Base-by-base conservation (phyloP, 1,284 basidiomycete species). In the Anthracocystis panici-leucophaei region DNA sequence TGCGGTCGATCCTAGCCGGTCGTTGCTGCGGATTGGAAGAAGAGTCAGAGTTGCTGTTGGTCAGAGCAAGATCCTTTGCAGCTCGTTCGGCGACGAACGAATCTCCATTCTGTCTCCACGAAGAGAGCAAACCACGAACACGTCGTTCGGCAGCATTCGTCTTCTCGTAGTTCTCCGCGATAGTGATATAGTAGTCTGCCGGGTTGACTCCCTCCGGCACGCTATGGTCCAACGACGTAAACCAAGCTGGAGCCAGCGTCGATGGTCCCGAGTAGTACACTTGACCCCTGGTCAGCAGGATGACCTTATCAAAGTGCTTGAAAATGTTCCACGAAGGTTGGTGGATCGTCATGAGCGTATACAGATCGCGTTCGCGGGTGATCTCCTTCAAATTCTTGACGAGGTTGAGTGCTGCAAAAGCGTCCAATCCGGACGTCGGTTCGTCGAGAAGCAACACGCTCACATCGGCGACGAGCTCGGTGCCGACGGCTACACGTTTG, bases 261-360 rank as follows among this genome's bases (percentile, higher is more conserved):
- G 79, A 78, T 6, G 68, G 56, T 16, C 79, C 79, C 27, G 74
- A 67, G 60, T 73, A 81, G 49, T 79, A 56, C 11, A 62, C 59
- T 49, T 66, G 67, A 14, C 79, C 79, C 7, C 57, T 64, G 3
- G 75, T 71, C 5, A 81, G 58, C 12, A 81, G 50, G 41, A 81
- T 75, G 49, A 70, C 65, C 20, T 60, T 60, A 46, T 79, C 76
- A 49, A 78, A 75, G 21, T 67, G 59, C 48, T 74, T 59, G 44
- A 78, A 81, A 50, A 81, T 77, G 54, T 76, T 61, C 58, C 73
- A 79, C 45, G 72, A 76, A 5, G 79, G 79, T 48, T 81, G 79
- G 57, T 81, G 79, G 27, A 81, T 64, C 12, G 79, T 79, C 62
- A 78, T 65, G 41, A 81, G 56, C 35, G 70, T 73, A 23, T 67